phyloP scores from a whole-genome alignment of 2,329 filamentous ascomycete species.

The Pyrenochaeta sp. region DNA sequence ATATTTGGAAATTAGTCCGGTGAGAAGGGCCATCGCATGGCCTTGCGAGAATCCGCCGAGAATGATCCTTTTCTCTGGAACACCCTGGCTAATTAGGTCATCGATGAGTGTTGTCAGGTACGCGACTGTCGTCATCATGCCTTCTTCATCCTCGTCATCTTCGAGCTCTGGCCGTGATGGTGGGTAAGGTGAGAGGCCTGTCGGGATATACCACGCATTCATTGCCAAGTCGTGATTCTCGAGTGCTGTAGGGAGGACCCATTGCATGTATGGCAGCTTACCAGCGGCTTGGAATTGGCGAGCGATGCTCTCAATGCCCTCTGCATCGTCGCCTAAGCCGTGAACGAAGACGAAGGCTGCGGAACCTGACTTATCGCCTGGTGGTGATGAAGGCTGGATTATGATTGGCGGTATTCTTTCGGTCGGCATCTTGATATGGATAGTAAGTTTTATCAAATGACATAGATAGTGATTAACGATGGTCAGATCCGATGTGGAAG shows the following conservation, averaged over 20 bases:
- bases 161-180: constrained; percentile 54
- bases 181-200: constrained; percentile 50
- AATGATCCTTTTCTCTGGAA: constrained; percentile 54
- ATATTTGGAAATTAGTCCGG: constrained; percentile 53
- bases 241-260: constrained; percentile 61
- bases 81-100: constrained; percentile 50
- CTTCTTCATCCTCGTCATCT: constrained; percentile 57
- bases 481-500: neutral
- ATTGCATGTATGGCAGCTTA: constrained; percentile 59
- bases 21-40: constrained; percentile 56
- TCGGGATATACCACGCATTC: constrained; percentile 59
- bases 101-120: constrained; percentile 56
- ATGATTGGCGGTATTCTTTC: constrained; percentile 45
- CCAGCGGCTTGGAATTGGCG: constrained; percentile 58
- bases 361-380: constrained; percentile 46
- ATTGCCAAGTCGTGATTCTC: constrained; percentile 56
- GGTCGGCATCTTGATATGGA: neutral
- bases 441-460: neutral
- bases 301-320: constrained; percentile 55
- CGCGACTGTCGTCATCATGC: constrained; percentile 50
- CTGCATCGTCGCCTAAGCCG: constrained; percentile 57
- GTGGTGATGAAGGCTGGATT: constrained; percentile 46
- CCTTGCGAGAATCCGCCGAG: constrained; percentile 61
- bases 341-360: constrained; percentile 59
- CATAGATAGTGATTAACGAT: neutral